Base-by-base conservation (phyloP, 2,329 filamentous ascomycete species). In the Cladosporium sphaerospermum region DNA sequence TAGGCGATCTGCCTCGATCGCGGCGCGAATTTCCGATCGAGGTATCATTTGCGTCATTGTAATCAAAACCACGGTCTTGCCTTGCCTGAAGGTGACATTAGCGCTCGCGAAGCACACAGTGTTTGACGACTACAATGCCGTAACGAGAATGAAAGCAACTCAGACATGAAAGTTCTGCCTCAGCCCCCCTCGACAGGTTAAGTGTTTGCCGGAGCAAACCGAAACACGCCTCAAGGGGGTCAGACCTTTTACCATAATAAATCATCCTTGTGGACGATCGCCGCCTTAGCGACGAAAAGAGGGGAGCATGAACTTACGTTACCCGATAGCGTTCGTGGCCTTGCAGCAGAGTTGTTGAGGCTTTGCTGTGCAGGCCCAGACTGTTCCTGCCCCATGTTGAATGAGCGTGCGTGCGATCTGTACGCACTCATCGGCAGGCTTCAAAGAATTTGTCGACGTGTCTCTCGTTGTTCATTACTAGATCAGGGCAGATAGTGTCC, bases 211-310 rank as follows among this genome's bases (percentile, higher is more conserved):
- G 14, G 18, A 32, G 36, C 36, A 48, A n/a, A 45, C 58, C 61
- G 57, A 55, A 45, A 59, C 78, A 76, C 78, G 74, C 75, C 67
- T 67, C 69, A 63, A 66, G 60, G 72, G 70, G 69, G 75, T 83
- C 79, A 73, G 80, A 80, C 80, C 80, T 83, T 83, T 83, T 83
- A 83, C 80, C 80, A 80, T 55, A 65, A 37, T 11, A 19, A 3
- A 13, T 51, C 48, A 51, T 51, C 48, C 16, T 28, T 57, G 54
- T 65, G 76, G 78, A 82, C 83, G 80, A 79, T 75, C 54, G 7
- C 23, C 4, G 23, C 4, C 34, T 45, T 45, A 28, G 18, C 31
- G 33, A 39, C 11, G 31, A n/a, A 13, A 45, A 11, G 31, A 19
- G 10, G 45, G 11, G 9, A n/a, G 2, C 31, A 43, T 16, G n/a